phyloP scores from a whole-genome alignment of 2,329 filamentous ascomycete species.

The Colletotrichum musae region DNA sequence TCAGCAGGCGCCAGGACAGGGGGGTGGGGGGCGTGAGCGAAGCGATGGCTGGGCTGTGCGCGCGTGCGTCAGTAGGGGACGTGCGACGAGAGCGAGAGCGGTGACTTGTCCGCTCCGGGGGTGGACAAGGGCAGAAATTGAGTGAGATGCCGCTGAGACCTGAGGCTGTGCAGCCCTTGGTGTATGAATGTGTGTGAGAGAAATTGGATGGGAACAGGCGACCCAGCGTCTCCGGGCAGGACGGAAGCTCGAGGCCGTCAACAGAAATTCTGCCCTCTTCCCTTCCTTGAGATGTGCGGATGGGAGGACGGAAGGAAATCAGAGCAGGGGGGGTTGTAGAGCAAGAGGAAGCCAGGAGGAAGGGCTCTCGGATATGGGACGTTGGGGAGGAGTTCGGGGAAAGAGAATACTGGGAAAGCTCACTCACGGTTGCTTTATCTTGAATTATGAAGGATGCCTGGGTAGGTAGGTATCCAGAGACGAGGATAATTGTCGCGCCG shows the following conservation, averaged over 20 bases:
- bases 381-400: background rate
- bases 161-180: slow-evolving; percentile 40
- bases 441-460: no score
- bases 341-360: slow-evolving; percentile 40
- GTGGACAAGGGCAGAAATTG: slow-evolving; percentile 39
- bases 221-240: slow-evolving; percentile 31
- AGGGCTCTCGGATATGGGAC: background rate
- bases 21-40: slow-evolving; percentile 23
- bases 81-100: slow-evolving; percentile 39
- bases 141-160: slow-evolving; percentile 39
- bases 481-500: no score
- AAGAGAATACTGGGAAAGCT: no score
- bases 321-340: slow-evolving; percentile 10
- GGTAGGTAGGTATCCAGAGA: no score
- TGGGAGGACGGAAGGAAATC: slow-evolving; percentile 21
- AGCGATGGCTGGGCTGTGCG: slow-evolving; percentile 39
- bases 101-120: slow-evolving; percentile 38
- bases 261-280: slow-evolving; percentile 21
- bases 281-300: slow-evolving; percentile 5
- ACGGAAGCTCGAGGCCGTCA: slow-evolving; percentile 29
- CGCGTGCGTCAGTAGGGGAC: slow-evolving; percentile 41
- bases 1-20: background rate
- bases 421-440: no score
- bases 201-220: slow-evolving; percentile 36
- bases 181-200: slow-evolving; percentile 40